Conservation (phyloP, 257 asterid genomes). For the Ajuga chamaepitys region DNA sequence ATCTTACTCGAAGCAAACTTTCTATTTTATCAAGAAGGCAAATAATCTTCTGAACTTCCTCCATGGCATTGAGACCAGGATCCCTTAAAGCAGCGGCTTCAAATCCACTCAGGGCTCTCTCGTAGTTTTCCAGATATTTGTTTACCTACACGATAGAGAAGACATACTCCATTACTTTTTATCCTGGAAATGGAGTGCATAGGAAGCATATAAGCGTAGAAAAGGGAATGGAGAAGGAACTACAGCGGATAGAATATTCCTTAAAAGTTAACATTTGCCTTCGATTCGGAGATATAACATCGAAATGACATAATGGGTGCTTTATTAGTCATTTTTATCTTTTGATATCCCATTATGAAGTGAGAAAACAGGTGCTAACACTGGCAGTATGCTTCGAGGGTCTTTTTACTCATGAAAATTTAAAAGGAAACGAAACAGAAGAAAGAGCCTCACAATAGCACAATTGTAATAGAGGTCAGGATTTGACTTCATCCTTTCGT, state of each 20-base stretch:
- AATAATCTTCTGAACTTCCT: slow-evolving; percentile 63
- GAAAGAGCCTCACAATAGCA: slow-evolving; percentile 66
- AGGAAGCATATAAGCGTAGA: neutral
- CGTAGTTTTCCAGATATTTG: slow-evolving; percentile 88
- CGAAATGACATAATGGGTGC: neutral
- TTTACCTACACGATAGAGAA: slow-evolving; percentile 45
- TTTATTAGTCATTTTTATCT: too few relatives aligned
- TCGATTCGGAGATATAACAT: neutral
- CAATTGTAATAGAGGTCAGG: slow-evolving; percentile 89
- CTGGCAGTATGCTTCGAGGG: neutral
- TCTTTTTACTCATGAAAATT: neutral
- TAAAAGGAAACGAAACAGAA: slow-evolving; percentile 8
- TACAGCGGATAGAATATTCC: neutral
- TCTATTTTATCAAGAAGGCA: slow-evolving; percentile 72
- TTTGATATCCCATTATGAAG: too few relatives aligned
- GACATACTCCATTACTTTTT: slow-evolving; percentile 1
- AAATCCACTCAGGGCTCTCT: slow-evolving; percentile 94
- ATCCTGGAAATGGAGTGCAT: neutral
- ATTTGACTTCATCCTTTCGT: slow-evolving; percentile 66
- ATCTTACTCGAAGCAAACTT: slow-evolving; percentile 57
- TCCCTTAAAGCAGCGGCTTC: slow-evolving; percentile 95
- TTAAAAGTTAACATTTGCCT: neutral
- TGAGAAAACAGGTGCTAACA: neutral
- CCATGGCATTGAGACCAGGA: slow-evolving; percentile 74
- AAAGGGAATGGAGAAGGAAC: neutral